Base-by-base conservation (phyloP, 2,329 filamentous ascomycete species). In the Alternaria consortialis region DNA sequence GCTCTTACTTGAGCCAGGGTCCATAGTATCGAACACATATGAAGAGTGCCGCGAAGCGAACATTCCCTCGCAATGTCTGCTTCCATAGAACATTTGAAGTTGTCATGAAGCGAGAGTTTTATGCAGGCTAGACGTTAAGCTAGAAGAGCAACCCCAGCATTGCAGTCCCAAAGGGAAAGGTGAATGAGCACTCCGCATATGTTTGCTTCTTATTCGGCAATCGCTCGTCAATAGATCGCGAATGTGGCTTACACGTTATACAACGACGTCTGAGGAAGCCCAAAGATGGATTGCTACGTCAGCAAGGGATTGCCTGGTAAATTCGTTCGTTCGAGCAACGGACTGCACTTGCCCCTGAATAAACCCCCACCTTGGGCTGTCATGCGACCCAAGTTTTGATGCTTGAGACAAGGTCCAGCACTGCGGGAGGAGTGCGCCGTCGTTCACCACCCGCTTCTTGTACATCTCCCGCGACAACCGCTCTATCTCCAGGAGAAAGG, bases 361-460 rank as follows among this genome's bases (percentile, higher is more conserved):
- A 12, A 40, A 39, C 27, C 63, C 65, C 67, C 66, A 61, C 59
- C 55, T 64, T 57, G 63, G 58, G 62, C 67, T 63, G 66, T 70
- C 67, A 67, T 65, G 65, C 60, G 62, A 64, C 59, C 60, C 59
- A 56, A 58, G 52, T 46, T 50, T 60, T 46, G 55, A 25, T 51
- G 36, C 36, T 52, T 32, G 50, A 58, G 40, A 52, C 60, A 61
- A 68, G 67, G 67, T 69, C 60, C 63, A 68, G 69, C 63, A 62
- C 60, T 67, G 67, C 73, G 72, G 73, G 72, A 70, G 71, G 72
- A 74, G 69, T 67, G 70, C 53, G 67, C 68, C 68, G 65, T 65
- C 61, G 53, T 53, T 56, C 62, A 66, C 65, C 56, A 63, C 64
- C 62, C 63, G 64, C 64, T 58, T 60, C 55, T 53, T 63, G 64